Evolutionary conservation across 345 rosid genomes (phyloP), one percentile per base, ranked within the genome.

Genomic region (Durio zibethinus): DNA sequence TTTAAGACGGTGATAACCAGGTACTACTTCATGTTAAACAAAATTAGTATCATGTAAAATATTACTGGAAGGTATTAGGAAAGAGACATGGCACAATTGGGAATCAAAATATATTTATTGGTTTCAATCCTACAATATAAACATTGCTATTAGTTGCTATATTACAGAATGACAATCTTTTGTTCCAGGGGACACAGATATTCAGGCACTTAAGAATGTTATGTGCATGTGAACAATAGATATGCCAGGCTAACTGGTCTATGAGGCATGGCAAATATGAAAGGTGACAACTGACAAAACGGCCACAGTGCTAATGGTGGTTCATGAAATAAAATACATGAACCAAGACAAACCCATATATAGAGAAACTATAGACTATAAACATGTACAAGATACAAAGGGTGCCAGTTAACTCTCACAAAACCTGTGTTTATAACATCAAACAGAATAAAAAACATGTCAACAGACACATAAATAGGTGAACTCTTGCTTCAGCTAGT

Each of bases 341-440:
- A 78, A 71, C 74, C 74, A 45, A 59, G 53, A 31, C 42, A 65
- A 68, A 42, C 48, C 54, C 68, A 27, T 27, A 42, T 35, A 63
- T 23, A 35, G n/a, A 56, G 73, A 82, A 76, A 64, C 80, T 83
- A 81, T 76, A 71, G 77, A 63, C 80, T 83, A 83, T 74, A 79
- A 42, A 67, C 85, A 86, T 89, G 91, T 89, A 93, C 93, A 90
- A 78, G 85, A 84, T 81, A 91, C 80, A 82, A 73, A 61, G 74
- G 77, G 27, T 75, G 78, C 79, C 73, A 81, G 81, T 81, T 84
- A 79, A 80, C 79, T 72, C 78, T 72, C 68, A 79, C 78, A 82
- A 84, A 70, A 61, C 85, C 80, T 80, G 82, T 83, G 87, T 81
- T 85, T 86, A 65, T 74, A 82, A 86, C 89, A 79, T 84, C 85